Evolutionary conservation across 2,329 filamentous ascomycete species (phyloP), one percentile per base, ranked within the genome.

Genomic region (Ophioceras dolichostomum): DNA sequence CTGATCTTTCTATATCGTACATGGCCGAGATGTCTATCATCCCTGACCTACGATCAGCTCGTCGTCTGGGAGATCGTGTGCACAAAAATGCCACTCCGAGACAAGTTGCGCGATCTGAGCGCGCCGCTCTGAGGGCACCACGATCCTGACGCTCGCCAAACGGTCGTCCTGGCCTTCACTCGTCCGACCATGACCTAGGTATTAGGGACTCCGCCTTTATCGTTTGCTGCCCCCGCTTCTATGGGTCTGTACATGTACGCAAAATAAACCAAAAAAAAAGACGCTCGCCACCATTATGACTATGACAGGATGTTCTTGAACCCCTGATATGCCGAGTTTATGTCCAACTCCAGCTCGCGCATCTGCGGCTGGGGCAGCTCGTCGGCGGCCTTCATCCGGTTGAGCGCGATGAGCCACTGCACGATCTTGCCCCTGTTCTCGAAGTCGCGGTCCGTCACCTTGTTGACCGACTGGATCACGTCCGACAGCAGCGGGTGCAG

Each of bases 391-490:
- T 85, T 85, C 91, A 98, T 96, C 61, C 95, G 88, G 55, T 98
- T 98, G 45, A 98, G 67, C 6, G 85, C 83, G 50, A 98, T 98
- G 47, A 98, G 70, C 91, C 91, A 98, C 57, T 95, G 88, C 39
- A 98, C 87, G 49, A 98, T 96, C 70, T 96, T 96, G 49, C 84
- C 87, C 47, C 93, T 80, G 54, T 81, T 88, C 48, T 96, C 88
- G 55, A 98, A 98, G 51, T 96, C 89, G 44, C 80, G 76, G 55
- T 94, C 87, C 3, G 89, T 95, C 45, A 98, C 91, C 53, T 93
- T 91, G 61, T 96, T 96, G 45, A 95, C 89, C 3, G 86, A 88
- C 53, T 95, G 89, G 43, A 98, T 98, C 14, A 95, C 86, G 49
- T 96, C 91, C 1, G 88, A 89, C 2, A 98, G 70, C 16, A 98